Base-by-base conservation (phyloP, 768 basidiomycete species). In the Porpolomopsis calyptriformis region DNA sequence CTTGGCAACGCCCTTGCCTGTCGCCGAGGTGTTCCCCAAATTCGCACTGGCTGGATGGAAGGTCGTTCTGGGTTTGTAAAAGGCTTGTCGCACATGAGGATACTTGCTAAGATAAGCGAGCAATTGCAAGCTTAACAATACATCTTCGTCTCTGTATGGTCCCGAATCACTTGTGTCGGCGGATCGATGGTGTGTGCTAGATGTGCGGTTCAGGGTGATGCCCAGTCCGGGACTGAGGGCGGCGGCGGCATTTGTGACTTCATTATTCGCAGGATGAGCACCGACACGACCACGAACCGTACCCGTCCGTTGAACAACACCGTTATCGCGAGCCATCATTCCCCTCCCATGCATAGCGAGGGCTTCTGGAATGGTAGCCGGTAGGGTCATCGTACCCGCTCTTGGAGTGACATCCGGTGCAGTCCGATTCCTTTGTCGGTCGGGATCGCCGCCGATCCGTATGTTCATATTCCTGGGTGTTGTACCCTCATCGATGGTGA, bases 91-190 rank as follows among this genome's bases (percentile, higher is more conserved):
- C 3, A 98, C 94, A 60, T 98, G 94, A 1, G 96, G 92, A 60
- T 99, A 98, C 63, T 99, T 98, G 66, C 85, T 90, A 14, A 98
- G 72, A 59, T 99, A 98, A 2, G 96, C 96, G 1, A 99, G 74
- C 2, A 98, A 79, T 61, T 99, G 94, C 10, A 99, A 66, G 16
- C 84, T 79, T 7, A 93, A 76, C 1, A 98, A 69, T 0, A 98
- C 89, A 51, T 96, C 93, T 56, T 99, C 94, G 59, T 98, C 92
- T 22, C 89, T 77, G 64, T 93, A 96, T 0, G 85, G 86, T 0
- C 85, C 84, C 0, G 65, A 59, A 18, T 63, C 64, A 5, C 46
- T 55, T 53, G 38, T 55, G 57, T 38, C 35, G 35, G 14, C 22
- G 20, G 45, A 19, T 6, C 45, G 45, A n/a, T 46, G 35, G 24